A percentile compares a stretch with the other conserved stretches of the same genome.
Evolutionary conservation across 306 rosid species (phyloP).

Genomic region (Corylus heterophylla): DNA sequence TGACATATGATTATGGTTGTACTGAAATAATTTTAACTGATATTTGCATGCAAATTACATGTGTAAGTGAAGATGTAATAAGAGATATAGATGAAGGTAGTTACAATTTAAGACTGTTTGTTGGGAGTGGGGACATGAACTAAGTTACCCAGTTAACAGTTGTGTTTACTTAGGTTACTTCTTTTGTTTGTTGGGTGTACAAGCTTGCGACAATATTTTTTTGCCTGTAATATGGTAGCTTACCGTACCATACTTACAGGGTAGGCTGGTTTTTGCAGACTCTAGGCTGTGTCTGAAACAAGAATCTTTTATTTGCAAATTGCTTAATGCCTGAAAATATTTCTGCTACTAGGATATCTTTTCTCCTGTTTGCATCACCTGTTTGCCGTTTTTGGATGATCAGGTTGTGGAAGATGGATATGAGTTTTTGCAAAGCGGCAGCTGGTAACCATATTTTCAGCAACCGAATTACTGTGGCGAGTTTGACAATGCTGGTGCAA

Average conservation of each 20-base stretch:
- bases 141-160: neutral
- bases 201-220: neutral
- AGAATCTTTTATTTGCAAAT: neutral
- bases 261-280: neutral
- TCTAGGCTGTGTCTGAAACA: neutral
- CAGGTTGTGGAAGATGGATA: conserved; percentile 64
- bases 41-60: neutral
- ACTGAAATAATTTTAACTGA: neutral
- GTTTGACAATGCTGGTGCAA: conserved; percentile 64
- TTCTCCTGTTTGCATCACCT: neutral
- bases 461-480: conserved; percentile 56
- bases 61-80: too few species aligned
- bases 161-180: neutral
- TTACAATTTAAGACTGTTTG: too few species aligned
- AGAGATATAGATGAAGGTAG: too few species aligned
- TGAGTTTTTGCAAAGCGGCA: conserved; percentile 60
- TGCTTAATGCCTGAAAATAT: conserved; percentile 8
- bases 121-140: neutral
- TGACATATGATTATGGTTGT: neutral
- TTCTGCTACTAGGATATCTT: neutral
- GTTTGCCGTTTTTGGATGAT: neutral
- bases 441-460: conserved; percentile 58
- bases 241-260: neutral
- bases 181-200: neutral
- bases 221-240: neutral